Evolutionary conservation across 129 eudicot species (phyloP).

Genomic region (Chrysanthemum makinoi): DNA sequence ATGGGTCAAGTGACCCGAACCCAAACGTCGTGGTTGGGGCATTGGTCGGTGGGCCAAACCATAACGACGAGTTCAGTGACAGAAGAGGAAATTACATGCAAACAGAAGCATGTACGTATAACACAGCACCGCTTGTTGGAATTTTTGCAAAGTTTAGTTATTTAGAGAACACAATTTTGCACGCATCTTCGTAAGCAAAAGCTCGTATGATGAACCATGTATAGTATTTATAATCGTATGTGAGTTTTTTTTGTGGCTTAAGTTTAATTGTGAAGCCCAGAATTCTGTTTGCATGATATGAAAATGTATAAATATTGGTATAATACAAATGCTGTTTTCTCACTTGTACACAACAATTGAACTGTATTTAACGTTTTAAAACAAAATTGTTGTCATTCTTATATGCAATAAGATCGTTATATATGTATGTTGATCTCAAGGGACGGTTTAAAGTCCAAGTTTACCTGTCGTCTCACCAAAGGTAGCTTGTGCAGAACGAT

Average conservation of each 20-base stretch:
- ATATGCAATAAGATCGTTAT: too few species aligned
- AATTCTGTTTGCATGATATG: background rate
- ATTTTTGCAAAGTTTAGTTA: conserved; percentile 66
- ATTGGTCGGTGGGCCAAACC: conserved; percentile 77
- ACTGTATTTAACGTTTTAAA: too few species aligned
- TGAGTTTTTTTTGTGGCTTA: conserved; percentile 26
- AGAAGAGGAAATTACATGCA: conserved; percentile 62
- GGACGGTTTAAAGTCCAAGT: too few species aligned
- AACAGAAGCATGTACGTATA: conserved; percentile 83
- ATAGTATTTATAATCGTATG: conserved; percentile 12
- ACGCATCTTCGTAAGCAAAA: conserved; percentile 31
- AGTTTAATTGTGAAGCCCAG: conserved; percentile 7
- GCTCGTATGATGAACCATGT: conserved; percentile 14
- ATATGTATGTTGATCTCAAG: too few species aligned
- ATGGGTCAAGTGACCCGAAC: conserved; percentile 45
- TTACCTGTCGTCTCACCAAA: too few species aligned
- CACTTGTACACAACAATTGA: background rate
- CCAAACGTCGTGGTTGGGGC: conserved; percentile 71
- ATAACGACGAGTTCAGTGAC: conserved; percentile 50
- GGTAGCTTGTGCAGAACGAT: too few species aligned
- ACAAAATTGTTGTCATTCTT: too few species aligned
- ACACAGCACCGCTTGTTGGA: conserved; percentile 77
- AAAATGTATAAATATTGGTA: background rate
- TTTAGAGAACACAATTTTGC: conserved; percentile 23
- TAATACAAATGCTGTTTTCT: background rate